Evolutionary conservation across 768 basidiomycete genomes (phyloP), one percentile per base, ranked within the genome.

Genomic region (Mycena latifolia): DNA sequence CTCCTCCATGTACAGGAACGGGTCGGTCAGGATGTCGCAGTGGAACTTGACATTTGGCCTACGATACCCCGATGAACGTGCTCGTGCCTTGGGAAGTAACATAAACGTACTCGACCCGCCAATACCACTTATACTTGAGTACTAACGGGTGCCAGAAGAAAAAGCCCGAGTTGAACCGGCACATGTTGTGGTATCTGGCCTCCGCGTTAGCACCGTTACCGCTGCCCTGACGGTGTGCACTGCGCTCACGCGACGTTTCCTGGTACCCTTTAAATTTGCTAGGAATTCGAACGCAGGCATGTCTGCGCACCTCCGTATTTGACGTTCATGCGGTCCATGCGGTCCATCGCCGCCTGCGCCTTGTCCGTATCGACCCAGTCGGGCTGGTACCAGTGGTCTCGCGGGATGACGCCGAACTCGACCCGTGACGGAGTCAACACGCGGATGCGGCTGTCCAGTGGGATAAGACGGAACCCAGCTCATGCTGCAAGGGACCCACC

Each of bases 151-250:
- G 61, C 41, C 73, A 39, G 71, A 61, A 51, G 14, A 48, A 61
- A 17, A 89, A 88, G 2, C 88, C 90, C 1, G 89, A 91, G 75
- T 91, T 90, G 77, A 86, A 92, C 39, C 91, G 82, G 74, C 91
- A 92, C 91, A 92, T 92, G 60, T 91, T 90, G n/a, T 89, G 84
- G 69, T 92, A 91, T 25, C 66, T 63, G 39, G 5, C 20, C 0
- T 46, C 37, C n/a, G 55, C 15, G 27, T 66, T 63, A 28, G 51
- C 53, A 57, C 20, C 15, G 15, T 29, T 22, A n/a, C n/a, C n/a
- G n/a, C 45, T 14, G 51, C 45, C 6, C 10, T 27, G 24, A 18
- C 6, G 14, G 37, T 37, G 63, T 31, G 29, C 9, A 31, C 45
- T 17, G 15, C 28, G 35, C 56, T 43, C 37, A 67, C 66, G 66